These are phyloP conservation scores for Ceratobasidium sp. DNA, from an alignment of 1,284 basidiomycete species.

Conservation along the genomic window DNA sequence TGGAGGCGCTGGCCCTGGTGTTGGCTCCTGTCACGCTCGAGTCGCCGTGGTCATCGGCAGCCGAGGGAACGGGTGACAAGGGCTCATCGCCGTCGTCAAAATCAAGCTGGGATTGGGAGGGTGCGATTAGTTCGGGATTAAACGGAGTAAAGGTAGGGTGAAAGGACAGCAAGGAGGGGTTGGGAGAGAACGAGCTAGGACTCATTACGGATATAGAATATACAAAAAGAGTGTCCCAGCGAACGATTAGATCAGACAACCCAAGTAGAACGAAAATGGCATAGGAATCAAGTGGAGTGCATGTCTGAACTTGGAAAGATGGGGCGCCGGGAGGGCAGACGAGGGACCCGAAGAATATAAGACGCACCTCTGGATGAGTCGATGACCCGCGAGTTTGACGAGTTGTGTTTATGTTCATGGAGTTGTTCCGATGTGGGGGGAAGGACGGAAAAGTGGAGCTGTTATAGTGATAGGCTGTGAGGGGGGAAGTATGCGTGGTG, in stretches of 20 bases:
- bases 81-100: slow-evolving; percentile 29
- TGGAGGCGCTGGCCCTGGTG: not conserved
- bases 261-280: not conserved
- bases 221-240: slow-evolving; percentile 30
- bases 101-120: slow-evolving; percentile 6
- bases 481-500: slow-evolving; percentile 15
- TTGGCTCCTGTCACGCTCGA: not conserved
- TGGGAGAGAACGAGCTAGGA: not conserved
- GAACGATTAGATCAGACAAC: slow-evolving; percentile 28
- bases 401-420: slow-evolving; percentile 11
- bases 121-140: not conserved
- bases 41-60: not conserved
- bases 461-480: slow-evolving; percentile 32
- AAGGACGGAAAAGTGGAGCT: slow-evolving; percentile 16
- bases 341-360: not conserved
- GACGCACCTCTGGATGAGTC: slow-evolving; percentile 14
- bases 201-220: slow-evolving; percentile 10
- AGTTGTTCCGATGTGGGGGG: slow-evolving; percentile 14
- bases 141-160: not conserved
- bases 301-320: slow-evolving; percentile 31
- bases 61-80: slow-evolving; percentile 26
- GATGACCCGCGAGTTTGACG: slow-evolving; percentile 19
- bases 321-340: not conserved
- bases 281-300: slow-evolving; percentile 32
- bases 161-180: slow-evolving; percentile 7